These are phyloP conservation scores for Tilletia horrida DNA, from an alignment of 1,284 basidiomycete species.

Conservation along the genomic window DNA sequence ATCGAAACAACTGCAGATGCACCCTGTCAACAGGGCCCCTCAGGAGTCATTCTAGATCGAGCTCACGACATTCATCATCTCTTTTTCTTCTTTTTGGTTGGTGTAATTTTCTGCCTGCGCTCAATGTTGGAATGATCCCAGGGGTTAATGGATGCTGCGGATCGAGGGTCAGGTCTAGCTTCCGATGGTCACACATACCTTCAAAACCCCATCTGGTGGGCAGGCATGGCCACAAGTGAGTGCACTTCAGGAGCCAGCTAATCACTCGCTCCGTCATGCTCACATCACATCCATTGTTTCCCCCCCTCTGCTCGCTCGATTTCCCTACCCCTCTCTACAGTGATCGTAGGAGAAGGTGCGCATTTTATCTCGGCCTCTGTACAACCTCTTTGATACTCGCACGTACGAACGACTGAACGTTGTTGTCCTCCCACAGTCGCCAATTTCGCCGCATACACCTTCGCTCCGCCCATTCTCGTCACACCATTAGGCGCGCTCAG, in stretches of 20 bases:
- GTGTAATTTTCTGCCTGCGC: too few relatives aligned
- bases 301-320: constrained; percentile 1
- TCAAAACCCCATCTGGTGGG: constrained; percentile 96
- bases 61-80: neutral
- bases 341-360: constrained; percentile 51
- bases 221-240: constrained; percentile 86
- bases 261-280: too few relatives aligned
- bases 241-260: too few relatives aligned
- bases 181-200: constrained; percentile 64
- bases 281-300: neutral
- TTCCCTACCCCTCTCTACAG: constrained; percentile 11
- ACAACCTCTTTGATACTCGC: too few relatives aligned
- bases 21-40: too few relatives aligned
- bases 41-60: too few relatives aligned
- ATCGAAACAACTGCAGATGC: too few relatives aligned
- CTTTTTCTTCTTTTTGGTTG: constrained; percentile 9
- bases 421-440: too few relatives aligned
- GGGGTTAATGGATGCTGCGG: constrained; percentile 53
- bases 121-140: too few relatives aligned
- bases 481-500: constrained; percentile 92
- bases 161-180: constrained; percentile 44
- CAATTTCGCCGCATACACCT: constrained; percentile 98
- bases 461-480: constrained; percentile 93
- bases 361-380: neutral
- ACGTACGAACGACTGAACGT: too few relatives aligned